These are phyloP conservation scores for Pseudogymnoascus sp. DNA, from an alignment of 2,329 filamentous ascomycete species.

Conservation along the genomic window DNA sequence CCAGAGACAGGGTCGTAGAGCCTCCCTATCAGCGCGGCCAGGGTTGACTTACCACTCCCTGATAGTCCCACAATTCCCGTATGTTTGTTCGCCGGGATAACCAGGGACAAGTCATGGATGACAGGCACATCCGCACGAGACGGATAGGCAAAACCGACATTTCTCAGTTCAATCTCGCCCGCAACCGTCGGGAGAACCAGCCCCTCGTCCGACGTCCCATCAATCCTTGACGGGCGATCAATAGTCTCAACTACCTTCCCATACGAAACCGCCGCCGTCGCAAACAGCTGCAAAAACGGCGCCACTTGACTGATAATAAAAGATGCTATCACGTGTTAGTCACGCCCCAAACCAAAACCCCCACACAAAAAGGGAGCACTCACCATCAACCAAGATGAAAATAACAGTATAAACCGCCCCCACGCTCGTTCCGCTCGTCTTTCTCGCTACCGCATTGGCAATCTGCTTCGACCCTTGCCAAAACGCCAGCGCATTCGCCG, in stretches of 20 bases:
- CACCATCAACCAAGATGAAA: constrained; percentile 44
- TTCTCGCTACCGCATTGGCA: constrained; percentile 6
- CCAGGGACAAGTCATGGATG: constrained; percentile 26
- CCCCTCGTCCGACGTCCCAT: constrained; percentile 17
- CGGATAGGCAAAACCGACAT: constrained; percentile 30
- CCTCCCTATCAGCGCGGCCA: constrained; percentile 34
- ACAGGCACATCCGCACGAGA: constrained; percentile 23
- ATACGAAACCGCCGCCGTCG: constrained; percentile 17
- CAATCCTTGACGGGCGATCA: constrained; percentile 28
- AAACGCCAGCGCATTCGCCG: constrained; percentile 49
- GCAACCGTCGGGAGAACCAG: constrained; percentile 15
- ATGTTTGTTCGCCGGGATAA: constrained; percentile 26
- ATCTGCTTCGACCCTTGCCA: constrained; percentile 48
- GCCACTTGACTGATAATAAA: constrained; percentile 43
- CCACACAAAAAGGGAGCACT: constrained; percentile 25
- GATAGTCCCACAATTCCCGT: constrained; percentile 37
- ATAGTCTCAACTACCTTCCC: constrained; percentile 33
- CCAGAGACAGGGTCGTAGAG: constrained; percentile 40
- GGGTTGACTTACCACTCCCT: constrained; percentile 34
- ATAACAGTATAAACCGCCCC: constrained; percentile 46
- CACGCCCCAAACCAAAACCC: not conserved
- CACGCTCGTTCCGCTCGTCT: constrained; percentile 25
- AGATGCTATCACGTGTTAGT: constrained; percentile 15
- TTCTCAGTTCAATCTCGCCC: constrained; percentile 25
- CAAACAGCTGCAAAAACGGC: constrained; percentile 42